Conservation (phyloP, 1,284 basidiomycete genomes). For the Sporisorium scitamineum region DNA sequence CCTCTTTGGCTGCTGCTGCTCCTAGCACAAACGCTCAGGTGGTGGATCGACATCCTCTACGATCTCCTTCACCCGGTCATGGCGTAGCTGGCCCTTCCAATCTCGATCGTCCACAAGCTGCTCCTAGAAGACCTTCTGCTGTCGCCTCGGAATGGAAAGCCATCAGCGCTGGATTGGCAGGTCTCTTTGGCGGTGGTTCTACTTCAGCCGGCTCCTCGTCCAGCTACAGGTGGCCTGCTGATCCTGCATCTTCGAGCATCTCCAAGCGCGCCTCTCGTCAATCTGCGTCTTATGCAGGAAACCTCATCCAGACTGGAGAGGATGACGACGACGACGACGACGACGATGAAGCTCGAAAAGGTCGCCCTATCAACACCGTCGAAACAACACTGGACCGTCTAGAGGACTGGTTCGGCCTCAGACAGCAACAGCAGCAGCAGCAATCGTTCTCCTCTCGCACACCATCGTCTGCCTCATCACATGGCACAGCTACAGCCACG, state of each 20-base stretch:
- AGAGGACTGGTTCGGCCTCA: slow-evolving; percentile 63
- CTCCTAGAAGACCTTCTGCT: slow-evolving; percentile 26
- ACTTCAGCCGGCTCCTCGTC: slow-evolving; percentile 5
- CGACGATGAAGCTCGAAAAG: slow-evolving; percentile 24
- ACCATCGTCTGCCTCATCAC: neutral
- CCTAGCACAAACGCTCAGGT: slow-evolving; percentile 16
- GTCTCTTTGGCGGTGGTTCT: slow-evolving; percentile 33
- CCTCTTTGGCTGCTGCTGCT: slow-evolving; percentile 1
- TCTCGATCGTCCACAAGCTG: slow-evolving; percentile 3
- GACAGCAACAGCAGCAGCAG: slow-evolving; percentile 14
- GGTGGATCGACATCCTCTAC: slow-evolving; percentile 44
- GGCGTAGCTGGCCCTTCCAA: slow-evolving; percentile 12
- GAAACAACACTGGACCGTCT: slow-evolving; percentile 55
- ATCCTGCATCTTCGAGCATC: slow-evolving; percentile 21
- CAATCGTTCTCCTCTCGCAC: neutral
- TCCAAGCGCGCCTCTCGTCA: slow-evolving; percentile 15
- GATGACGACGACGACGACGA: slow-evolving; percentile 2
- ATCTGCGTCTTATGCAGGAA: slow-evolving; percentile 11
- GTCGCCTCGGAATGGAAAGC: slow-evolving; percentile 50
- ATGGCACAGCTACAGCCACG: neutral
- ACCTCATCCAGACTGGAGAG: neutral
- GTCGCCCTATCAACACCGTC: slow-evolving; percentile 26
- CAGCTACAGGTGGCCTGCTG: slow-evolving; percentile 44
- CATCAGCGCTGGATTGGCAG: slow-evolving; percentile 42
- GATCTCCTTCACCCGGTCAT: slow-evolving; percentile 35